These are phyloP conservation scores for Stemphylium beticola DNA, from an alignment of 2,329 filamentous ascomycete genomes.

Conservation along the genomic window DNA sequence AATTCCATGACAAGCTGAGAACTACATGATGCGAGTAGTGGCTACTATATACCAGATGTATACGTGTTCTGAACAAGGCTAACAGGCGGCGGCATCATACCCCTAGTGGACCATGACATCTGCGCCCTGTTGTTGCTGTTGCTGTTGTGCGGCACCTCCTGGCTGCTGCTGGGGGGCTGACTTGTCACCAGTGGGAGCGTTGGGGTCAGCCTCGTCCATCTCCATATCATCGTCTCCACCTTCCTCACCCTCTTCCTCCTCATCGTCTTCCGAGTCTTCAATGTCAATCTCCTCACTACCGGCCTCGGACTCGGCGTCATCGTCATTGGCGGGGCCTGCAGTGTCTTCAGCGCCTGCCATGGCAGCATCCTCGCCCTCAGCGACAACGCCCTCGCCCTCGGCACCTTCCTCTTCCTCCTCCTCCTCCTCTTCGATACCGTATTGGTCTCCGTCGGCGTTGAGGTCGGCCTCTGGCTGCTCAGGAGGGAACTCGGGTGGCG, in stretches of 20 bases:
- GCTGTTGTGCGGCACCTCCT: slow-evolving; percentile 25
- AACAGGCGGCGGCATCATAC: background rate
- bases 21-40: slow-evolving; percentile 1
- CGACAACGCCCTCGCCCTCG: slow-evolving; percentile 59
- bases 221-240: slow-evolving; percentile 62
- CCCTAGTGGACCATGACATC: slow-evolving; percentile 52
- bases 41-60: background rate
- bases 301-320: slow-evolving; percentile 73
- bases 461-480: slow-evolving; percentile 96
- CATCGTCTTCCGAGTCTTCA: slow-evolving; percentile 75
- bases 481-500: slow-evolving; percentile 92
- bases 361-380: slow-evolving; percentile 69
- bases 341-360: slow-evolving; percentile 74
- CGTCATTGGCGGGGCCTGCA: slow-evolving; percentile 61
- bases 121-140: slow-evolving; percentile 34
- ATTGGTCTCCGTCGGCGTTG: slow-evolving; percentile 81
- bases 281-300: slow-evolving; percentile 81
- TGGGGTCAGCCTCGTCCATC: slow-evolving; percentile 60
- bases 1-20: slow-evolving; percentile 3
- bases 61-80: slow-evolving; percentile 4
- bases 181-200: slow-evolving; percentile 46
- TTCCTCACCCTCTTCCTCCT: slow-evolving; percentile 69
- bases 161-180: slow-evolving; percentile 31
- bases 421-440: slow-evolving; percentile 81
- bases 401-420: slow-evolving; percentile 70